A percentile compares a stretch with the other conserved stretches of the same genome.
Evolutionary conservation across 2,329 filamentous ascomycete genomes (phyloP).

Genomic region (Lachnellula subtilissima): DNA sequence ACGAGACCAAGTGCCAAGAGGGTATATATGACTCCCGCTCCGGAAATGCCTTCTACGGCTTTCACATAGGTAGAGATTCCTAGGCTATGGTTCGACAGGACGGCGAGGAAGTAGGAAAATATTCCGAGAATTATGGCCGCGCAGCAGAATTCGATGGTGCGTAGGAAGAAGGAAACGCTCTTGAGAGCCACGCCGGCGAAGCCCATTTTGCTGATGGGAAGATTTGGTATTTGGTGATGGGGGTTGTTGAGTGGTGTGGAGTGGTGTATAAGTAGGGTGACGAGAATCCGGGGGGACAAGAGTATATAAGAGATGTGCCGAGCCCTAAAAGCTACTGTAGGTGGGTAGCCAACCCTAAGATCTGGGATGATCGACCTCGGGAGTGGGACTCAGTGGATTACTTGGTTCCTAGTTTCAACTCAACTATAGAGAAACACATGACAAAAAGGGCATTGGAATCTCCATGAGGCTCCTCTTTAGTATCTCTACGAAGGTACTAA

Average conservation of each 20-base stretch:
- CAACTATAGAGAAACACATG: too few species aligned
- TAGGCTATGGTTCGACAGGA: constrained; percentile 60
- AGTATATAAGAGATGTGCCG: neutral
- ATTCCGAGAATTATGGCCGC: constrained; percentile 70
- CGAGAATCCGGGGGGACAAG: too few species aligned
- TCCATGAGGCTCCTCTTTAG: too few species aligned
- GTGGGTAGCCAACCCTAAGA: too few species aligned
- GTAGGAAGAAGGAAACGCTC: constrained; percentile 64
- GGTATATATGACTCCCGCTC: constrained; percentile 69
- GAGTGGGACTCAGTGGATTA: too few species aligned
- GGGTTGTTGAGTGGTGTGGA: neutral
- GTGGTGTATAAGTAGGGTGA: neutral
- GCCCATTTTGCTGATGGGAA: constrained; percentile 45
- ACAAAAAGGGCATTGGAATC: too few species aligned
- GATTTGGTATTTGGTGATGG: neutral
- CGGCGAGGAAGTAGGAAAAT: constrained; percentile 79
- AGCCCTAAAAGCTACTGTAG: neutral
- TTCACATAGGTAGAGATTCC: constrained; percentile 60
- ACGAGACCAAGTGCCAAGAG: constrained; percentile 68
- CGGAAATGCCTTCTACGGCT: constrained; percentile 74
- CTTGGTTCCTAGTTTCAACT: too few species aligned
- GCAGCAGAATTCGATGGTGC: constrained; percentile 68
- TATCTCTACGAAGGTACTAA: too few species aligned
- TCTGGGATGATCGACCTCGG: too few species aligned
- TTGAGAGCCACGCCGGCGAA: constrained; percentile 61